Base-by-base conservation (phyloP, 192 early-diverging fungal genomes). In the Lobosporangium transversale region DNA sequence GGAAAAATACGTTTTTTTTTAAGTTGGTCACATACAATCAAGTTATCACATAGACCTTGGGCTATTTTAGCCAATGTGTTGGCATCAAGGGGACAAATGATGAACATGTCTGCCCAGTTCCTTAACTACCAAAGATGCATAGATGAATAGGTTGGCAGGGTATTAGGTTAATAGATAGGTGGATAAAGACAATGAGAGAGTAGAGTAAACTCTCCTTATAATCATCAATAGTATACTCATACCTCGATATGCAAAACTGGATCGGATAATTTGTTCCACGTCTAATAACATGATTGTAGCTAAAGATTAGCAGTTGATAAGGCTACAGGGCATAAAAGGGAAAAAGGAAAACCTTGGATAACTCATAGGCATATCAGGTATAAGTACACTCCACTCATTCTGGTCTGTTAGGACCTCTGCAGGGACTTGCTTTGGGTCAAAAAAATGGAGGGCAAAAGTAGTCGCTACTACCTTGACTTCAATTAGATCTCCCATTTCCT, bases 211-310 rank as follows among this genome's bases (percentile, higher is more conserved):
- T n/a, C n/a, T n/a, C n/a, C n/a, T n/a, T n/a, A n/a, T n/a, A n/a
- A n/a, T n/a, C n/a, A n/a, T n/a, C n/a, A n/a, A n/a, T n/a, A n/a
- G n/a, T n/a, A n/a, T n/a, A n/a, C n/a, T n/a, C n/a, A n/a, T 81
- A 93, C 92, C 50, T 94, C 92, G 62, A 99, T 97, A 75, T 99
- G 97, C 32, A 99, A 80, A 3, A 99, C 94, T 1, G 95, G 95
- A 82, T 99, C 95, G 11, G 86, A 86, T 54, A 90, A 89, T 59
- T 89, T 89, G 43, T 75, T 85, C 96, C 96, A 98, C 14, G 83
- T 74, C 83, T 90, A 75, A 27, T n/a, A 18, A 2, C 1, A 6
- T 31, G 3, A 7, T 7, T 14, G 37, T 40, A 10, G 37, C 8
- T 40, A 7, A 40, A 40, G 14, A 40, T 7, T 40, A 40, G 14